Conservation (phyloP, 495 filamentous ascomycete species). For the Aspergillus taichungensis region DNA sequence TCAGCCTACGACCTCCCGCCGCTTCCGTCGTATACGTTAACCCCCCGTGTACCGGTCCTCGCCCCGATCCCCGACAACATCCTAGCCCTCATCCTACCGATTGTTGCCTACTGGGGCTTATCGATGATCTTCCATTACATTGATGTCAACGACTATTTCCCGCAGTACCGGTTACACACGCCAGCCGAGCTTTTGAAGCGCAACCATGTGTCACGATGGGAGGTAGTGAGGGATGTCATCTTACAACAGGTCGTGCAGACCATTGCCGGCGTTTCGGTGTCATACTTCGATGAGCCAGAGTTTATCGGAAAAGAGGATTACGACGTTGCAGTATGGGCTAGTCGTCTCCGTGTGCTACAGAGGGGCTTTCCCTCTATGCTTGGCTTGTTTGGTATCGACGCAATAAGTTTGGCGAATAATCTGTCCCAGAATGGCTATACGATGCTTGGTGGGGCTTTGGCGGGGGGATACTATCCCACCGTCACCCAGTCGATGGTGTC, state of each 20-base stretch:
- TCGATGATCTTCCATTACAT: slow-evolving; percentile 83
- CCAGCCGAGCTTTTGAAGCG: slow-evolving; percentile 78
- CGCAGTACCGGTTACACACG: slow-evolving; percentile 84
- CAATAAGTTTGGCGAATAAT: slow-evolving; percentile 26
- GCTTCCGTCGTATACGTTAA: slow-evolving; percentile 62
- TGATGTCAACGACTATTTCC: slow-evolving; percentile 72
- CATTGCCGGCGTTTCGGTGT: slow-evolving; percentile 49
- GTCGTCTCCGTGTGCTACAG: slow-evolving; percentile 61
- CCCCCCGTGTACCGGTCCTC: slow-evolving; percentile 59
- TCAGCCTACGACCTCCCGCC: slow-evolving; percentile 56
- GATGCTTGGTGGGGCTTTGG: slow-evolving; percentile 56
- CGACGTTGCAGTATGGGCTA: slow-evolving; percentile 76
- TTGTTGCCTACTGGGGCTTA: slow-evolving; percentile 78
- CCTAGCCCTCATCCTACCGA: slow-evolving; percentile 63
- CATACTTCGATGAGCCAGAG: slow-evolving; percentile 55
- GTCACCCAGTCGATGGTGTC: slow-evolving; percentile 25
- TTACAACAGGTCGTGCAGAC: slow-evolving; percentile 87
- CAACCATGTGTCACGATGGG: slow-evolving; percentile 73
- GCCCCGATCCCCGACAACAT: slow-evolving; percentile 73
- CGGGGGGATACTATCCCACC: slow-evolving; percentile 64
- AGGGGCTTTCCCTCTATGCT: slow-evolving; percentile 54
- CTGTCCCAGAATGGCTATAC: slow-evolving; percentile 43
- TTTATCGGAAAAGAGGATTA: slow-evolving; percentile 68
- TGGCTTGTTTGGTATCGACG: slow-evolving; percentile 33
- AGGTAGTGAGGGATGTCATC: slow-evolving; percentile 80